Conservation (phyloP, 1,139 yeast species). For the Magnusiomyces clavatus region DNA sequence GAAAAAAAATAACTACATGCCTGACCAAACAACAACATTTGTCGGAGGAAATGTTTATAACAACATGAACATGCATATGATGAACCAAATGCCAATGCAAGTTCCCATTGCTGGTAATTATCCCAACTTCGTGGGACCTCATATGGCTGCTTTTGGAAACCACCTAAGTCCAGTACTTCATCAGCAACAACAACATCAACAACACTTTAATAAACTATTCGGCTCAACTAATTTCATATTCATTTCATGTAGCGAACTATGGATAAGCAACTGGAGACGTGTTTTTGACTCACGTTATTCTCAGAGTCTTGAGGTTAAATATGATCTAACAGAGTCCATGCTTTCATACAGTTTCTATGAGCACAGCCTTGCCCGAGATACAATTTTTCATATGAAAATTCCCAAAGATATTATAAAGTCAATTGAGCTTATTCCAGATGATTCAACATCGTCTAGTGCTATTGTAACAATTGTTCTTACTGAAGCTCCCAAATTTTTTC, state of each 20-base stretch:
- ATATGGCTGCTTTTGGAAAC: not conserved
- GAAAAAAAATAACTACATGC: not conserved
- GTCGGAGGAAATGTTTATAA: not conserved
- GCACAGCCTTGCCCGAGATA: too few species aligned
- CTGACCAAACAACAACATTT: not conserved
- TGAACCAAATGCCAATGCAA: not conserved
- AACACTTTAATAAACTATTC: too few species aligned
- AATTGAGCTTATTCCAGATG: slow-evolving; percentile 15
- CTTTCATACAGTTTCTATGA: slow-evolving; percentile 25
- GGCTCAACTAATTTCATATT: slow-evolving; percentile 6
- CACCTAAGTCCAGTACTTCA: not conserved
- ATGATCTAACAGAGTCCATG: slow-evolving; percentile 19
- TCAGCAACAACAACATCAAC: not conserved
- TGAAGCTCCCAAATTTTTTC: slow-evolving; percentile 22
- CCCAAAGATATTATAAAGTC: slow-evolving; percentile 15
- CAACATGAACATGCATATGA: not conserved
- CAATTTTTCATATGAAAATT: too few species aligned
- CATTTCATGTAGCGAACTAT: slow-evolving; percentile 23
- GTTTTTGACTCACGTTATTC: slow-evolving; percentile 14
- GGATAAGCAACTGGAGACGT: slow-evolving; percentile 30
- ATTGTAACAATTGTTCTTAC: slow-evolving; percentile 20
- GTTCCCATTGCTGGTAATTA: not conserved
- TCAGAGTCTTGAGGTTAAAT: slow-evolving; percentile 24
- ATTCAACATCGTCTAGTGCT: slow-evolving; percentile 15
- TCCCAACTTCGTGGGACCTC: not conserved